Evolutionary conservation across 306 rosid genomes (phyloP), one percentile per base, ranked within the genome.

Genomic region (Ziziphus jujuba): DNA sequence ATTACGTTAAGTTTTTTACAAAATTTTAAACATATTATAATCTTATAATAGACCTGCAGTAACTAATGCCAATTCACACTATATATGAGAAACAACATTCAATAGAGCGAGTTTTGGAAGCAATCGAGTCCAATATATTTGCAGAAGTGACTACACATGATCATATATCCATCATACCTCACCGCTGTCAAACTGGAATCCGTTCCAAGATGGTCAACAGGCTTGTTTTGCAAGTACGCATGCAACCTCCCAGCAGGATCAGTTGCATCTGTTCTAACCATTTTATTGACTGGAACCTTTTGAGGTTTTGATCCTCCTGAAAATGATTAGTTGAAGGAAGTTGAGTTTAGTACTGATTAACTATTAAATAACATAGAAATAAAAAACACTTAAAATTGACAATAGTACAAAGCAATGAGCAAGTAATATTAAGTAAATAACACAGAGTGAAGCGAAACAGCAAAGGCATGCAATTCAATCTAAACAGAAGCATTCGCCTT

Each of bases 201-300:
- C 63, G 73, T 70, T 59, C 78, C 89, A 34, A 74, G 72, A 59
- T 66, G 75, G 74, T 78, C 80, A 71, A 56, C 61, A 66, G 85
- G 67, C 72, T 68, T 79, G 62, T 71, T 65, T 76, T 84, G 91
- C 81, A 83, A 52, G 75, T 86, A 92, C 38, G 89, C 92, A 69
- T 89, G 97, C 73, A 92, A 83, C 84, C 98, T 84, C 71, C 98
- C 98, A 54, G 75, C 87, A 45, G 97, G 97, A 80, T 92, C 87
- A n/a, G 72, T 71, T 74, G 97, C 82, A 86, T 92, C 96, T 63
- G 97, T 89, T 76, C 98, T 84, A 38, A 92, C 91, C 84, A 92
- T 84, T 79, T 92, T 89, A 66, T 82, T 48, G 16, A 87, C 93
- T 0, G 97, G 98, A 77, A 90, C 85, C 81, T 92, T 92, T 75